Evolutionary conservation across 306 rosid genomes (phyloP).

Genomic region (Coriaria nepalensis): DNA sequence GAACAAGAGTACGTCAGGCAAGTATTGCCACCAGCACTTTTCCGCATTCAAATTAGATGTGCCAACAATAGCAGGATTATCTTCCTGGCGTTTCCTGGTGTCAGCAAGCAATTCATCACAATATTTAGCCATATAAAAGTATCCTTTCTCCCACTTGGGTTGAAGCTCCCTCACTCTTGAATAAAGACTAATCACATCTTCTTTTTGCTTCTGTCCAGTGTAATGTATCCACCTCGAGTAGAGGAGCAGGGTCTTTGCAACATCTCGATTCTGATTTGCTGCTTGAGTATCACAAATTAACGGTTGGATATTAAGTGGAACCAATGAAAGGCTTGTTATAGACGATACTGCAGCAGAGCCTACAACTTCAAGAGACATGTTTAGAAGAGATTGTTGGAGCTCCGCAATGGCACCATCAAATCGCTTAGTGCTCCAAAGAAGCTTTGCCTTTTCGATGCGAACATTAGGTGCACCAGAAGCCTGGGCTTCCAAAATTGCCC

Average conservation of each 20-base stretch:
- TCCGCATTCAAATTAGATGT: slow-evolving; percentile 49
- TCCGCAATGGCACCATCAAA: slow-evolving; percentile 89
- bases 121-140: slow-evolving; percentile 80
- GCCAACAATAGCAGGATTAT: slow-evolving; percentile 40
- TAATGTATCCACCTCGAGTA: slow-evolving; percentile 93
- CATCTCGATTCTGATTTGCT: slow-evolving; percentile 50
- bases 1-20: slow-evolving; percentile 78
- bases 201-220: slow-evolving; percentile 99
- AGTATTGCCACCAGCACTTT: slow-evolving; percentile 75
- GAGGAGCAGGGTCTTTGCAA: slow-evolving; percentile 85
- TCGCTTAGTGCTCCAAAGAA: slow-evolving; percentile 85
- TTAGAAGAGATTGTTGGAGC: slow-evolving; percentile 76
- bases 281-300: slow-evolving; percentile 56
- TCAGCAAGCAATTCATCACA: slow-evolving; percentile 88
- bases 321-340: slow-evolving; percentile 73
- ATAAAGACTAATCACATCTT: slow-evolving; percentile 73
- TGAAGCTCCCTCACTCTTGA: slow-evolving; percentile 86
- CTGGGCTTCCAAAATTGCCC: slow-evolving; percentile 88
- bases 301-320: slow-evolving; percentile 51
- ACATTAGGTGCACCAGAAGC: slow-evolving; percentile 81
- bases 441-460: slow-evolving; percentile 86
- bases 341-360: slow-evolving; percentile 74
- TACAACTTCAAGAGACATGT: slow-evolving; percentile 70
- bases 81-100: slow-evolving; percentile 96
- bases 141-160: slow-evolving; percentile 96